Evolutionary conservation across 306 rosid species (phyloP).

Genomic region (Cucurbita ficifolia): DNA sequence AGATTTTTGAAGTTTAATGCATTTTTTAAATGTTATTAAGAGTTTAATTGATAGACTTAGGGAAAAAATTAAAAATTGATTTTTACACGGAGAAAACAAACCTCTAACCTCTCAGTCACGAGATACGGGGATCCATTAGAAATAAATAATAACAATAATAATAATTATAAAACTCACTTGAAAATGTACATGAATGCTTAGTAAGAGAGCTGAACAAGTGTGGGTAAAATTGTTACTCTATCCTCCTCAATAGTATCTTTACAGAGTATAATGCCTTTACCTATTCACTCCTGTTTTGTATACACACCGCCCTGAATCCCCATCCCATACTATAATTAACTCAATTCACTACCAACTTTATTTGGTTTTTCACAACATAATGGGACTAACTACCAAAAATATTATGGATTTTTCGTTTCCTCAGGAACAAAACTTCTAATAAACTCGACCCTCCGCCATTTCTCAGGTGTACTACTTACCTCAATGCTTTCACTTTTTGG

Average conservation of each 20-base stretch:
- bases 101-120: too few relatives aligned
- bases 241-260: slow-evolving; percentile 42
- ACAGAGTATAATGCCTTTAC: slow-evolving; percentile 35
- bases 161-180: neutral
- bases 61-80: too few relatives aligned
- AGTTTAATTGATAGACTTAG: too few relatives aligned
- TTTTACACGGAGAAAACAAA: too few relatives aligned
- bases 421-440: slow-evolving; percentile 58
- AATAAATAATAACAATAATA: too few relatives aligned
- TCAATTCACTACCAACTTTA: slow-evolving; percentile 9
- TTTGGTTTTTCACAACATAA: slow-evolving; percentile 9
- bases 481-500: neutral
- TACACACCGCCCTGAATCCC: slow-evolving; percentile 58
- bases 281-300: slow-evolving; percentile 52
- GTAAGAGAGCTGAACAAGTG: slow-evolving; percentile 12
- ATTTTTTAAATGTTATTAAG: too few relatives aligned
- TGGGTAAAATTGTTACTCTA: slow-evolving; percentile 17
- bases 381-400: slow-evolving; percentile 21
- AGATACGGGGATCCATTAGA: neutral
- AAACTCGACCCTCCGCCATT: slow-evolving; percentile 28
- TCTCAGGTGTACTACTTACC: slow-evolving; percentile 7
- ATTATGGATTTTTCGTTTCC: slow-evolving; percentile 8
- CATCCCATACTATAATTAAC: slow-evolving; percentile 5
- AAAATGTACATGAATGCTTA: slow-evolving; percentile 7
- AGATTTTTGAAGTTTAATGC: too few relatives aligned